Base-by-base conservation (phyloP, 2,329 filamentous ascomycete species). In the Alternaria dauci region DNA sequence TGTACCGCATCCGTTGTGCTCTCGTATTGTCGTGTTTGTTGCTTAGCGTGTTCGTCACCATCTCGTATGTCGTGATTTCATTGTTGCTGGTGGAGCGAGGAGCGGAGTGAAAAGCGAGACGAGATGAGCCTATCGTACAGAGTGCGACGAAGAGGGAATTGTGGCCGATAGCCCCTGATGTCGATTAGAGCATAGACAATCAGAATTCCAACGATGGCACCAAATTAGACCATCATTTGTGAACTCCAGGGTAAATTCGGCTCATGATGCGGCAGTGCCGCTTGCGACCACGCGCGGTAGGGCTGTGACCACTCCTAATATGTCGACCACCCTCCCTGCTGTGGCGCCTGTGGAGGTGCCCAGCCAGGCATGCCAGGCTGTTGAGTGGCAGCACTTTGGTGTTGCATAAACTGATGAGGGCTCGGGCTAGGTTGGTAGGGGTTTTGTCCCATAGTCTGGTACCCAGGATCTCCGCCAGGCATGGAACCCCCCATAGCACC, bases 361-460 rank as follows among this genome's bases (percentile, higher is more conserved):
- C 82, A 85, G 42, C 81, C 81, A 64, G 82, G 82, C 82, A 85
- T 84, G 39, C 81, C 80, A n/a, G 81, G 80, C 66, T 85, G 83
- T 63, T 81, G 81, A 32, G 76, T 76, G 46, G 78, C 75, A 28
- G 71, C 75, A 36, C 75, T 81, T 57, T 80, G 79, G 46, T 80
- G 78, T 36, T 80, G 79, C 72, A 82, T 80, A 71, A 80, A 83
- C 41, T 81, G 79, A 53, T 80, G 79, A 46, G 83, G 81, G 48
- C 76, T 82, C 11, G 81, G 81, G 63, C 78, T 82, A 28, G 80
- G 80, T 63, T 84, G 82, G 66, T 85, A 85, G 58, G 83, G 81
- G 61, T 79, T 81, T 50, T 82, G 78, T 36, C 81, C 81, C 80
- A 85, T 83, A 18, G 73, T 75, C 54, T 77, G 74, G 61, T 83